Base-by-base conservation (phyloP, 208 protist genomes). In the Wallacemonas sp. region DNA sequence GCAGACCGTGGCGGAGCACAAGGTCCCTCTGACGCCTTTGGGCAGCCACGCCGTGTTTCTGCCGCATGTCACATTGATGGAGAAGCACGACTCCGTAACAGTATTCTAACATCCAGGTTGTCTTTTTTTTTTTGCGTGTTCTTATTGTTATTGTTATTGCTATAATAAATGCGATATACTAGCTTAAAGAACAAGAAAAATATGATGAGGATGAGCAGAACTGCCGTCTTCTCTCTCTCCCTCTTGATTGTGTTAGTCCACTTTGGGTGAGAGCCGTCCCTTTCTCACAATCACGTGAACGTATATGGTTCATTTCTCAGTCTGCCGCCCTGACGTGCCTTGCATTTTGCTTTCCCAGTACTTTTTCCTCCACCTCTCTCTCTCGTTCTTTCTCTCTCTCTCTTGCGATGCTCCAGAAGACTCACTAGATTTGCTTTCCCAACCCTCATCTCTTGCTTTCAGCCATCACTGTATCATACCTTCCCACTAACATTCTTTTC, bases 51-150 rank as follows among this genome's bases (percentile, higher is more conserved):
- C 75, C 2, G 32, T 65, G 12, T 92, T 92, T 65, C 58, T 71
- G 19, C 81, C 81, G 34, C 80, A 92, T 48, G 80, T 85, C 14
- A 88, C 85, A 21, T 60, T 92, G 24, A 72, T 92, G 68, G 81
- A 88, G 54, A 39, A 66, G 23, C 76, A 74, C 8, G 81, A 88
- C 48, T 58, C 76, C 1, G 85, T 75, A 0, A 66, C 48, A 46
- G 38, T 77, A 6, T 26, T 72, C 2, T 77, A 29, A 65, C 9
- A n/a, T n/a, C n/a, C 14, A 14, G 36, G 27, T 2, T 5, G 24
- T 34, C 34, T 39, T 61, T 55, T 41, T 38, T 47, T 38, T 48
- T 65, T 47, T 65, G 38, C 47, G 55, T 27, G 33, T 63, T 63
- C 8, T 52, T 17, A 2, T 61, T n/a, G n/a, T n/a, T n/a, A n/a